These are phyloP conservation scores for Pestalotiopsis sp. DNA, from an alignment of 2,329 filamentous ascomycete species.

Conservation along the genomic window DNA sequence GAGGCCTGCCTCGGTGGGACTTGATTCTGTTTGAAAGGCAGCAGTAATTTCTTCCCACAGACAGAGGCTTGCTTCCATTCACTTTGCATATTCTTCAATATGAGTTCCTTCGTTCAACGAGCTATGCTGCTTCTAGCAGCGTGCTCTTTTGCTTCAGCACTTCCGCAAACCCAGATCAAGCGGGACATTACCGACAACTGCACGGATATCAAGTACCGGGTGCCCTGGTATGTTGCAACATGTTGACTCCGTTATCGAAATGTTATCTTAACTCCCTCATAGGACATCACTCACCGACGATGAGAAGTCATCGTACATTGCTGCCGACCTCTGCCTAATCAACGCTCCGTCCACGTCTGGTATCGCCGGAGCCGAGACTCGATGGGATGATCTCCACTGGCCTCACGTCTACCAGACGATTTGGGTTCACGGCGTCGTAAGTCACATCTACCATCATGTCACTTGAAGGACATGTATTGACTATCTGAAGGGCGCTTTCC, in stretches of 20 bases:
- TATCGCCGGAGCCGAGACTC: background rate
- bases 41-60: background rate
- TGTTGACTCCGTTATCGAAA: no score
- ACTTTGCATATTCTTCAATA: background rate
- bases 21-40: background rate
- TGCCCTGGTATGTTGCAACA: background rate
- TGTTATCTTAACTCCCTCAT: background rate
- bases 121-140: constrained; percentile 5
- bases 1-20: background rate
- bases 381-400: constrained; percentile 12
- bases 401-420: constrained; percentile 3
- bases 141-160: background rate
- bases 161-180: background rate
- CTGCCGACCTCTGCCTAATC: constrained; percentile 10
- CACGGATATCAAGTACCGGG: constrained; percentile 3
- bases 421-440: constrained; percentile 5
- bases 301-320: constrained; percentile 7
- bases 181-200: constrained; percentile 1
- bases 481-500: constrained; percentile 23
- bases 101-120: background rate
- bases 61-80: background rate
- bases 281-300: constrained; percentile 6
- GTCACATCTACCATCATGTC: background rate
- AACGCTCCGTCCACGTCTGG: background rate
- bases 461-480: background rate